Percentiles rank a stretch among this genome's conserved stretches.
Conservation (phyloP, 768 basidiomycete species). For the Mycena vulgaris region DNA sequence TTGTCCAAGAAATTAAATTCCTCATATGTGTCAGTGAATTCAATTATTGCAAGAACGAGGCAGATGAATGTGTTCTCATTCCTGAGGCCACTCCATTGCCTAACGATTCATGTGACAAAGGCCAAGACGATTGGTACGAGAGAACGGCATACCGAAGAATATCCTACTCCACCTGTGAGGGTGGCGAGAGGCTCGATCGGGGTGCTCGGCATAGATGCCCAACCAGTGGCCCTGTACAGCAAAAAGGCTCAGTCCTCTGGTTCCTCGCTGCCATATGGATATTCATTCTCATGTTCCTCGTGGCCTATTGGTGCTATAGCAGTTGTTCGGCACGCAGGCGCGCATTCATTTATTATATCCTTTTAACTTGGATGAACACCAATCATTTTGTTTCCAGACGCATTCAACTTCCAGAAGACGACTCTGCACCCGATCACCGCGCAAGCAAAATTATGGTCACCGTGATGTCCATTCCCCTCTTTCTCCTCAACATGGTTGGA, state of each 20-base stretch:
- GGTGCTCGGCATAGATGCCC: background rate
- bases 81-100: slow-evolving; percentile 75
- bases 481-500: background rate
- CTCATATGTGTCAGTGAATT: slow-evolving; percentile 56
- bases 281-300: background rate
- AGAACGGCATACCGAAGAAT: slow-evolving; percentile 84
- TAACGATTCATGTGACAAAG: slow-evolving; percentile 70
- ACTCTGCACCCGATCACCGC: background rate
- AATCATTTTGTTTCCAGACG: background rate
- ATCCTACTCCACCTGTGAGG: background rate
- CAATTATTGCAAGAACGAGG: slow-evolving; percentile 81
- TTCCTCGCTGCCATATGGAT: background rate
- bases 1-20: background rate
- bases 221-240: background rate
- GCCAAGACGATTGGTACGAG: slow-evolving; percentile 91
- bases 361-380: background rate
- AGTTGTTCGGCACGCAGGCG: background rate
- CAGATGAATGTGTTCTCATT: slow-evolving; percentile 80
- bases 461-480: background rate
- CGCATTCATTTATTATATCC: background rate
- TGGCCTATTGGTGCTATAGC: background rate
- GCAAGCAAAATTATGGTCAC: background rate
- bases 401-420: background rate
- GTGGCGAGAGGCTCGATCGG: background rate
- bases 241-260: background rate